Evolutionary conservation across 2,329 filamentous ascomycete species (phyloP), one percentile per base, ranked within the genome.

Genomic region (Cladophialophora chaetospira): DNA sequence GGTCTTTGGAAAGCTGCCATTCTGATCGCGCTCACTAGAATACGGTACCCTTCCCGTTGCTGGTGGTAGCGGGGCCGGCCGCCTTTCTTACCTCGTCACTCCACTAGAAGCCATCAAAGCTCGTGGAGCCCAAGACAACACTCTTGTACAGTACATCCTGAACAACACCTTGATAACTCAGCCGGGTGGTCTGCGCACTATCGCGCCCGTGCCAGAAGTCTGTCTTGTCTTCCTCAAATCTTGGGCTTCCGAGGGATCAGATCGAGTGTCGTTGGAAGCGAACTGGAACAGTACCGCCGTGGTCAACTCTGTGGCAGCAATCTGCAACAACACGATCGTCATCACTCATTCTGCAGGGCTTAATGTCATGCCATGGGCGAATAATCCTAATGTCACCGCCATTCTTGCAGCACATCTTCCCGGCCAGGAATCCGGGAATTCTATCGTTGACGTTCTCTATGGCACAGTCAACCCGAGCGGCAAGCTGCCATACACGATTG

Each of bases 381-480:
- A 64, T 29, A 57, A 65, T 45, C 62, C 63, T 31, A 96, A 96
- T 72, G 80, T 96, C 46, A 91, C 89, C 0, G 91, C 89, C 35
- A 91, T 96, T 51, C 70, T 96, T 1, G 94, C 88, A 82, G 89
- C 89, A 29, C 88, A 89, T 66, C 74, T 91, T 15, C 90, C 91
- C 0, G 91, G 91, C 9, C 87, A 96, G 69, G 88, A 96, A 71
- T 88, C 86, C 19, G 91, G 91, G 47, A 89, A 91, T 68, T 81
- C 88, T 2, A 83, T 96, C 53, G 82, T 83, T 9, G 89, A 95
- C 65, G 81, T 96, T n/a, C 83, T 96, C 0, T 96, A 92, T 71
- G 91, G 91, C 40, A 83, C 82, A 58, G 82, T 87, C 60, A 92
- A 91, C 73, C 90, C 90, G 1, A 84, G 83, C 25, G 91, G 84